Percentiles rank a stretch among this genome's conserved stretches.
Conservation (phyloP, 2,329 filamentous ascomycete species). For the Aspergillus vadensis region DNA sequence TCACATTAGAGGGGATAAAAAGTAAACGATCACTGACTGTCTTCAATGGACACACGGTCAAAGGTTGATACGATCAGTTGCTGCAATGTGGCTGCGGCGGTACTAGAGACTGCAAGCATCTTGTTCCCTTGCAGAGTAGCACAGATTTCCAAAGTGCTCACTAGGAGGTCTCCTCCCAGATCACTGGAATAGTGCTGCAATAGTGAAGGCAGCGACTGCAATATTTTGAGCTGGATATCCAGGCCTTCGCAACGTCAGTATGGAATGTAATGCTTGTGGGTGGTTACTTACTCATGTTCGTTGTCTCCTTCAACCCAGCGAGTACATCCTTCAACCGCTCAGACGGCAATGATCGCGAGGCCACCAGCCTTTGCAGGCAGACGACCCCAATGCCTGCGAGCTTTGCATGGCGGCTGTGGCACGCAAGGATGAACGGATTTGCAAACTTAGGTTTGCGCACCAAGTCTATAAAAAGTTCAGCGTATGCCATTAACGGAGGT, state of each 20-base stretch:
- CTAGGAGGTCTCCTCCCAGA: conserved; percentile 76
- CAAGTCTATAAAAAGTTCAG: conserved; percentile 65
- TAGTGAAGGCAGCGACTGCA: conserved; percentile 86
- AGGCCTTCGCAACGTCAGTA: conserved; percentile 53
- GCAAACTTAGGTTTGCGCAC: conserved; percentile 79
- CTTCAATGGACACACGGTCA: conserved; percentile 83
- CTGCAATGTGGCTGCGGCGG: conserved; percentile 92
- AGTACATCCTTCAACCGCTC: conserved; percentile 82
- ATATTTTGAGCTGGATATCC: conserved; percentile 92
- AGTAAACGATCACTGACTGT: conserved; percentile 59
- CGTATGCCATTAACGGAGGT: conserved; percentile 7
- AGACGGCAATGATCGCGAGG: conserved; percentile 75
- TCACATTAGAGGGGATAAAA: background rate
- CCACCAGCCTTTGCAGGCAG: conserved; percentile 84
- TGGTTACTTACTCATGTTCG: conserved; percentile 61
- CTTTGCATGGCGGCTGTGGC: conserved; percentile 84
- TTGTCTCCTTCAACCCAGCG: conserved; percentile 82
- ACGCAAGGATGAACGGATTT: conserved; percentile 92
- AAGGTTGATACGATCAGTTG: conserved; percentile 91
- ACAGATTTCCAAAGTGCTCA: conserved; percentile 84
- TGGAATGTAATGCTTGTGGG: background rate
- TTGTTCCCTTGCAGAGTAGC: conserved; percentile 89
- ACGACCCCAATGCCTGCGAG: conserved; percentile 85
- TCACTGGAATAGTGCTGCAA: conserved; percentile 87
- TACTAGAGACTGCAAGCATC: conserved; percentile 90